Evolutionary conservation across 2,329 filamentous ascomycete genomes (phyloP).

Genomic region (Diaporthe sp.): DNA sequence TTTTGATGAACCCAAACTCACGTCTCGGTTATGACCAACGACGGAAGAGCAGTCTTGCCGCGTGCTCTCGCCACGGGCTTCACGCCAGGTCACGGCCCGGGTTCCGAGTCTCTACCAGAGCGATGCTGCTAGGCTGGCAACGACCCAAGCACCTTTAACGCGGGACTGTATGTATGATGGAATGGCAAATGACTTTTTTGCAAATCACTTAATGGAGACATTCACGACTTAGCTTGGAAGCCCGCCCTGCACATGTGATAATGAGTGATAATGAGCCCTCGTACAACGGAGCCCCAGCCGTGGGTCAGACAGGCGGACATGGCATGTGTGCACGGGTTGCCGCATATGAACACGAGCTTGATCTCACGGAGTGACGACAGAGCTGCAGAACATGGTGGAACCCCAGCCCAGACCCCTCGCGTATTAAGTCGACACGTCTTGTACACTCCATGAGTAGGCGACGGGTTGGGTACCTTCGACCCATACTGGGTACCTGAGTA

Average conservation of each 20-base stretch:
- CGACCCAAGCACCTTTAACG: conserved; percentile 39
- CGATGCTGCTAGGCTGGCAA: conserved; percentile 44
- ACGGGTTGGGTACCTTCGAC: background rate
- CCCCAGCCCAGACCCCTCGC: conserved; percentile 18
- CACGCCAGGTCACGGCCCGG: conserved; percentile 48
- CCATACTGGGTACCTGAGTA: background rate
- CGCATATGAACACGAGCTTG: conserved; percentile 16
- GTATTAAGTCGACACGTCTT: conserved; percentile 10
- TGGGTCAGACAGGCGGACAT: background rate
- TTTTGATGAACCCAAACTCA: conserved; percentile 36
- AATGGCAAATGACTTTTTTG: conserved; percentile 59
- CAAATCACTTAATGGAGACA: conserved; percentile 58
- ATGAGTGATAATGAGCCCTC: background rate
- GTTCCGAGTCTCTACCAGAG: conserved; percentile 43
- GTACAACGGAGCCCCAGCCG: background rate
- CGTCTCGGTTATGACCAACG: conserved; percentile 44
- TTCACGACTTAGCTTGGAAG: conserved; percentile 27
- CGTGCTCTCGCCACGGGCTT: conserved; percentile 52
- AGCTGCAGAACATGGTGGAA: conserved; percentile 14
- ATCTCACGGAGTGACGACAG: conserved; percentile 22
- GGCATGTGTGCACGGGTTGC: background rate
- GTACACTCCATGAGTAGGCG: background rate
- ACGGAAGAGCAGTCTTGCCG: conserved; percentile 47
- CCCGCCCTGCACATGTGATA: conserved; percentile 23
- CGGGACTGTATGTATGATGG: conserved; percentile 60